phyloP scores from a whole-genome alignment of 108 stramenopile genomes.

The Stephanodiscus triporus region DNA sequence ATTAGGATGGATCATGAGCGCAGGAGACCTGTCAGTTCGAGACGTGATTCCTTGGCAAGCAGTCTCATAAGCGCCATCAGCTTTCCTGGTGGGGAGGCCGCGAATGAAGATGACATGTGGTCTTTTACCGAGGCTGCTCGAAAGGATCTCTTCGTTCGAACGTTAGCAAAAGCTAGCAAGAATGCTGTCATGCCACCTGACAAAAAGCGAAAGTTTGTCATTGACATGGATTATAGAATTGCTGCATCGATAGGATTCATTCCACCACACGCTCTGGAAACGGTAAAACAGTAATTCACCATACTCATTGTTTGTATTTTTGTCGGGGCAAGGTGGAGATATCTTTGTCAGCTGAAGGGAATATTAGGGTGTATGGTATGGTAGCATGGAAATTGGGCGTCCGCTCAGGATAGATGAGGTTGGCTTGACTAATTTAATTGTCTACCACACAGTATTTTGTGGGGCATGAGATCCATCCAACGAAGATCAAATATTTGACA shows the following conservation, averaged over 20 bases:
- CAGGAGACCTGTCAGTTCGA: constrained; percentile 3
- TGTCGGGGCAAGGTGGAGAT: no score
- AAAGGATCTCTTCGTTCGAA: constrained; percentile 35
- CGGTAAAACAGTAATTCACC: no score
- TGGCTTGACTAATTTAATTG: no score
- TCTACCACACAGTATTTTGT: no score
- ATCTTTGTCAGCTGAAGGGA: no score
- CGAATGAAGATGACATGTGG: constrained; percentile 47
- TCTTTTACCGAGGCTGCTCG: constrained; percentile 43
- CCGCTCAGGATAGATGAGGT: no score
- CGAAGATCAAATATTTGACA: no score
- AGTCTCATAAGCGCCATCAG: constrained; percentile 29
- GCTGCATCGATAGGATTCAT: constrained; percentile 15
- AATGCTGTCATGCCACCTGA: constrained; percentile 35
- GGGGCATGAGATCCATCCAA: no score
- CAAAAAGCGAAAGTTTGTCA: constrained; percentile 36
- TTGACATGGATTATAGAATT: constrained; percentile 4
- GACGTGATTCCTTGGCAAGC: constrained; percentile 13
- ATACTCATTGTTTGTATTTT: no score
- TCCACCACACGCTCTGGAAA: not conserved
- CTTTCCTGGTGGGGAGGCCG: constrained; percentile 11
- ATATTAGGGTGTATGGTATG: no score
- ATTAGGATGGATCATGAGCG: constrained; percentile 44
- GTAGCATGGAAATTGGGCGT: no score
- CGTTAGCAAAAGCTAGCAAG: constrained; percentile 28